Evolutionary conservation across 2,329 filamentous ascomycete genomes (phyloP).

Genomic region (Hypocreales sp.): DNA sequence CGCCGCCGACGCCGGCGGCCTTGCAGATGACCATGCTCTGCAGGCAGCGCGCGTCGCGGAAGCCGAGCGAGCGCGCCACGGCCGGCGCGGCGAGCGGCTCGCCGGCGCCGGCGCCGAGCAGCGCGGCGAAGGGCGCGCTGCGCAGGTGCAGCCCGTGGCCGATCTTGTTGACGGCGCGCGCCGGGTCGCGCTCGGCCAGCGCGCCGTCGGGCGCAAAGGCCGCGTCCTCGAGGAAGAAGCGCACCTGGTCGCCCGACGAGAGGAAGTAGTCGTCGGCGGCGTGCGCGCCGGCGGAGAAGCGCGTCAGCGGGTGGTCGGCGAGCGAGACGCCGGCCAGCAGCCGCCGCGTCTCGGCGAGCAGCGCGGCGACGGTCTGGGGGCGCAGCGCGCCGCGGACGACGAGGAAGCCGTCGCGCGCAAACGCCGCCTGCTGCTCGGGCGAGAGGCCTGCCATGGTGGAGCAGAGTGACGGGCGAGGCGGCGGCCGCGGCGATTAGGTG

Average conservation of each 20-base stretch:
- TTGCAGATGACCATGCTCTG: slow-evolving; percentile 99
- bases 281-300: slow-evolving; percentile 82
- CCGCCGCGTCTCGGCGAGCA: slow-evolving; percentile 59
- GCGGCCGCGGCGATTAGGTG: too few species aligned
- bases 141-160: slow-evolving; percentile 62
- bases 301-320: slow-evolving; percentile 78
- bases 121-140: slow-evolving; percentile 47
- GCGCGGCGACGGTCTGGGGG: slow-evolving; percentile 44
- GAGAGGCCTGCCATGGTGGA: slow-evolving; percentile 42
- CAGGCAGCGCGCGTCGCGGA: slow-evolving; percentile 58
- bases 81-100: slow-evolving; percentile 24
- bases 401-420: slow-evolving; percentile 77
- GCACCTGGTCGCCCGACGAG: slow-evolving; percentile 73
- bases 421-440: slow-evolving; percentile 52
- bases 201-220: slow-evolving; percentile 54
- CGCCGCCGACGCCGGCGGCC: slow-evolving; percentile 87
- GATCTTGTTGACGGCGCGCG: slow-evolving; percentile 79
- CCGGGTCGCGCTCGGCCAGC: slow-evolving; percentile 65
- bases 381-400: slow-evolving; percentile 67
- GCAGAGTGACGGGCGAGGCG: too few species aligned
- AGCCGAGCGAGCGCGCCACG: slow-evolving; percentile 58
- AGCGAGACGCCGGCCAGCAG: slow-evolving; percentile 66
- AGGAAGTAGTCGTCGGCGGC: slow-evolving; percentile 95
- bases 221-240: slow-evolving; percentile 96
- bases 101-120: slow-evolving; percentile 33